A percentile compares a stretch with the other conserved stretches of the same genome.
Evolutionary conservation across 2,329 filamentous ascomycete genomes (phyloP).

Genomic region (Pseudogymnoascus sp.): DNA sequence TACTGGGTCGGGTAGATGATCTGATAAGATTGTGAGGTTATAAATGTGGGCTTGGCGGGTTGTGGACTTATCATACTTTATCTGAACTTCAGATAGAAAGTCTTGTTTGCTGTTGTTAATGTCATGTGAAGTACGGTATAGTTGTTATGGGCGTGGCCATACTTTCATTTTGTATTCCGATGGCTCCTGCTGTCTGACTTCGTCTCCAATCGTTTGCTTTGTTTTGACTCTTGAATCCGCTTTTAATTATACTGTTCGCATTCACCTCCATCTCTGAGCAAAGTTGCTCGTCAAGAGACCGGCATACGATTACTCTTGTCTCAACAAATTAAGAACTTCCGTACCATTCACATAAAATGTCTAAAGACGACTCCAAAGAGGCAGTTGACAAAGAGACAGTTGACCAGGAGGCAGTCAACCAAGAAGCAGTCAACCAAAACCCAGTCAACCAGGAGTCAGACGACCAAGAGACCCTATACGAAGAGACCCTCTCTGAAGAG

Average conservation of each 20-base stretch:
- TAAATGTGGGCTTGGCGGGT: not conserved
- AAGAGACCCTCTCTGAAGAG: too few relatives aligned
- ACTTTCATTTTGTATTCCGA: not conserved
- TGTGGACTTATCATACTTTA: not conserved
- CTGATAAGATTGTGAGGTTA: conserved; percentile 2
- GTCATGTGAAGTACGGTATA: not conserved
- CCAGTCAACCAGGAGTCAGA: not conserved
- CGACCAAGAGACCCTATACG: too few relatives aligned
- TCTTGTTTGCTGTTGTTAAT: not conserved
- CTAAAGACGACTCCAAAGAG: not conserved
- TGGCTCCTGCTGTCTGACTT: not conserved
- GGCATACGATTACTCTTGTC: not conserved
- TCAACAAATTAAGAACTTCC: not conserved
- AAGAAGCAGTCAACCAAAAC: not conserved
- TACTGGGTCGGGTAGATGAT: not conserved
- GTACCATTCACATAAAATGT: not conserved
- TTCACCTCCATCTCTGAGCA: not conserved
- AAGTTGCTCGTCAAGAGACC: not conserved
- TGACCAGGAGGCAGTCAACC: not conserved
- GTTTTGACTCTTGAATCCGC: not conserved
- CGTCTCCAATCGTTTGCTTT: not conserved
- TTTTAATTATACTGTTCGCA: not conserved
- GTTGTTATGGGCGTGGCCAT: not conserved
- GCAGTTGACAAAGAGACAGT: not conserved
- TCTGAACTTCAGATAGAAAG: not conserved